phyloP scores from a whole-genome alignment of 1,284 basidiomycete genomes.

The Puccinia coronata region DNA sequence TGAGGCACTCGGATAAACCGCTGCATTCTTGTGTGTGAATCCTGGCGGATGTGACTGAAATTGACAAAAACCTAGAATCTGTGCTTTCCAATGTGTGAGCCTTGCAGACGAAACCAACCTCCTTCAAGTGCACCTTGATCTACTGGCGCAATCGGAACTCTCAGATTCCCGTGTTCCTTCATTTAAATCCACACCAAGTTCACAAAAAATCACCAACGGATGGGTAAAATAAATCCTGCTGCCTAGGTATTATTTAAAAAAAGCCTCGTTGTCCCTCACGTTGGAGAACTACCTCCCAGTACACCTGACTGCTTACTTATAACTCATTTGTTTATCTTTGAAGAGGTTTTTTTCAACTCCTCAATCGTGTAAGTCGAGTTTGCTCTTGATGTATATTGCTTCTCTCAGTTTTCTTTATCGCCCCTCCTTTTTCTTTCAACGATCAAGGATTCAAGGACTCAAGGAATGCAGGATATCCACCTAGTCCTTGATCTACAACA shows the following conservation, averaged over 20 bases:
- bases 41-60: neutral
- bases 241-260: neutral
- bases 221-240: neutral
- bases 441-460: too few relatives aligned
- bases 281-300: neutral
- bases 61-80: neutral
- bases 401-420: too few relatives aligned
- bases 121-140: neutral
- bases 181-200: neutral
- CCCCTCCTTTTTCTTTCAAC: too few relatives aligned
- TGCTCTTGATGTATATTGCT: too few relatives aligned
- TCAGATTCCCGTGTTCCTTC: neutral
- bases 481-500: too few relatives aligned
- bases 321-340: too few relatives aligned
- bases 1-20: constrained; percentile 5
- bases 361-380: too few relatives aligned
- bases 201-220: neutral
- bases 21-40: neutral
- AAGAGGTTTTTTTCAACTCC: too few relatives aligned
- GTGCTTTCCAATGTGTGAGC: neutral
- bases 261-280: neutral
- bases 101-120: neutral
- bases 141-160: neutral
- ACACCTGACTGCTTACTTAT: too few relatives aligned
- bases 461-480: too few relatives aligned